A percentile compares a stretch with the other conserved stretches of the same genome.
phyloP scores from a whole-genome alignment of 2,329 filamentous ascomycete species.

The Dendryphion nanum region DNA sequence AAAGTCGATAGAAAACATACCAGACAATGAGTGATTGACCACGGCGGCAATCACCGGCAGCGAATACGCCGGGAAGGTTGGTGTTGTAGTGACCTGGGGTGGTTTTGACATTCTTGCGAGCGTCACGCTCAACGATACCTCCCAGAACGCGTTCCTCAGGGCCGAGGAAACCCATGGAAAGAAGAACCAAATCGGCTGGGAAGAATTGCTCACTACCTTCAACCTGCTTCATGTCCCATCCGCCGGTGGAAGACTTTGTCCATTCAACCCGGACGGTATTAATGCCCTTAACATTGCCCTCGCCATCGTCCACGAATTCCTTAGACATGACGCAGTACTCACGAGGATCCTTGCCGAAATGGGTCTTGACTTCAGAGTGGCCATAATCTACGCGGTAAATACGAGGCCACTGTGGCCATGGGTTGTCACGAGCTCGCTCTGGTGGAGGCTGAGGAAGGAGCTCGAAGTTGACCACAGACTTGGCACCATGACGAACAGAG shows the following conservation, averaged over 20 bases:
- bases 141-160: conserved; percentile 86
- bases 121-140: conserved; percentile 85
- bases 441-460: conserved; percentile 87
- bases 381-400: conserved; percentile 99
- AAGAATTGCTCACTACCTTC: conserved; percentile 94
- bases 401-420: conserved; percentile 97
- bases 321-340: conserved; percentile 99
- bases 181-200: conserved; percentile 87
- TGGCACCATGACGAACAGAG: conserved; percentile 90
- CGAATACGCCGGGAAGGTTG: conserved; percentile 84
- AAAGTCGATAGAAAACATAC: conserved; percentile 55
- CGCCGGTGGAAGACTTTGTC: conserved; percentile 84
- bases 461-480: conserved; percentile 96
- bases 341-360: conserved; percentile 92
- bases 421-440: conserved; percentile 89
- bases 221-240: conserved; percentile 98
- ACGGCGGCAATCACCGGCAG: conserved; percentile 90
- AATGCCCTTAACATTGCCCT: conserved; percentile 88
- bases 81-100: conserved; percentile 82
- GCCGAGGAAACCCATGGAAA: conserved; percentile 97
- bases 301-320: conserved; percentile 88
- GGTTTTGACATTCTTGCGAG: conserved; percentile 95
- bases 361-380: conserved; percentile 91
- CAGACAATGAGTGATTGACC: conserved; percentile 96
- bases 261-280: conserved; percentile 94